Conservation (phyloP, 768 basidiomycete species). For the Dendrothele bispora region DNA sequence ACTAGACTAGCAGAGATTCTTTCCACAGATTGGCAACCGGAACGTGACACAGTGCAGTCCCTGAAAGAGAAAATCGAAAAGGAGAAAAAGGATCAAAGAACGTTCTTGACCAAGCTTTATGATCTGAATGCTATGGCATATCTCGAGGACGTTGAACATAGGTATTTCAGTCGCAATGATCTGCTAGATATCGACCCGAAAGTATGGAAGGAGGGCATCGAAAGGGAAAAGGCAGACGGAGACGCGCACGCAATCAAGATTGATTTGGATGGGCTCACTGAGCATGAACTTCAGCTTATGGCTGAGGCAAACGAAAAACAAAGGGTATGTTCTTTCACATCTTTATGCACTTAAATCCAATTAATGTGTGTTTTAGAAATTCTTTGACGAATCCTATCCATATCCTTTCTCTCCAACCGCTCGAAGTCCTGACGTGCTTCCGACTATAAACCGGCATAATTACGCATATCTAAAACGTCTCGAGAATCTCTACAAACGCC, state of each 20-base stretch:
- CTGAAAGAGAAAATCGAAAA: conserved; percentile 2
- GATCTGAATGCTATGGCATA: conserved; percentile 1
- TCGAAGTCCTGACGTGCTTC: neutral
- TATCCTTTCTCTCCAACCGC: conserved; percentile 7
- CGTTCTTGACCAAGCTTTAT: conserved; percentile 1
- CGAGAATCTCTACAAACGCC: neutral
- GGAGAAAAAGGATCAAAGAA: neutral
- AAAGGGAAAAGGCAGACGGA: no score
- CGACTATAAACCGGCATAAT: conserved; percentile 2
- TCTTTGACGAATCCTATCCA: neutral
- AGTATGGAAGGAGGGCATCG: conserved; percentile 1
- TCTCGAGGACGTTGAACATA: conserved; percentile 2
- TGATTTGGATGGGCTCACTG: neutral
- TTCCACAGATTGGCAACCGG: conserved; percentile 3
- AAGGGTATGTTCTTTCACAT: neutral
- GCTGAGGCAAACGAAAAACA: neutral
- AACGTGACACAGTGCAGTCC: neutral
- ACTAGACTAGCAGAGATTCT: neutral
- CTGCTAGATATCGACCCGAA: conserved; percentile 2
- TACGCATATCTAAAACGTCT: neutral
- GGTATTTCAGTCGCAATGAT: conserved; percentile 4
- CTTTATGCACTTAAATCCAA: neutral
- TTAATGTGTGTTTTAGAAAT: neutral
- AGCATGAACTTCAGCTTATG: conserved; percentile 1
- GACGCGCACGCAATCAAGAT: neutral